Base-by-base conservation (phyloP, 1,139 yeast species). In the Dujonia santamariae region DNA sequence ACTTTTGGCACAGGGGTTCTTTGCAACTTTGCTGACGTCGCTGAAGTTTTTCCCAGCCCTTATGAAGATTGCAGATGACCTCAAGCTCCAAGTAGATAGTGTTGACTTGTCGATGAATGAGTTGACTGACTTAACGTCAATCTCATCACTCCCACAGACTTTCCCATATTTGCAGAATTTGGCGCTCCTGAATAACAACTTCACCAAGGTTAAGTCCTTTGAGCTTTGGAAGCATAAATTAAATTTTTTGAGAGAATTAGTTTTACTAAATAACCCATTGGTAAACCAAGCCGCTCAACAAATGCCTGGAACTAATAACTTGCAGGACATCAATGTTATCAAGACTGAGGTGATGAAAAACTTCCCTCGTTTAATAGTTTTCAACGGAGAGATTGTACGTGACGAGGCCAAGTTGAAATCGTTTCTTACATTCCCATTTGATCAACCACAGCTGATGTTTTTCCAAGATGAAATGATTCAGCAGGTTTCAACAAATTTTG, bases 1-100 rank as follows among this genome's bases (percentile, higher is more conserved):
- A 12, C 64, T 92, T 31, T 61, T 61, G 14, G 63, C 73, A 13
- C 73, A 73, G 42, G 96, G 96, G 0, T 66, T 87, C 37, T 79
- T 88, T 46, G 72, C 77, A 16, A 64, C 75, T 13, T 63, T 79
- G 6, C 72, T 80, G 32, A 71, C 78, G 3, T 56, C 77, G 1
- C 74, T 94, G 12, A 90, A 90, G 56, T 81, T 90, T 72, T 88
- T 92, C 57, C 85, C 90, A 3, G 98, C 98, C 1, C 63, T 92
- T 45, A 80, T 92, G 87, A 87, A 85, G 53, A 63, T 94, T 14
- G 96, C 96, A 1, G 67, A 67, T 34, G 75, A 72, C 31, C 51
- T 67, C 28, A 72, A 72, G 30, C 44, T 72, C 12, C 67, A 67
- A 3, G 85, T 88, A 5, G 84, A 80, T 25, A 82, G 92, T 41